phyloP scores from a whole-genome alignment of 352 stramenopile species.

The Globisporangium paddicum region DNA sequence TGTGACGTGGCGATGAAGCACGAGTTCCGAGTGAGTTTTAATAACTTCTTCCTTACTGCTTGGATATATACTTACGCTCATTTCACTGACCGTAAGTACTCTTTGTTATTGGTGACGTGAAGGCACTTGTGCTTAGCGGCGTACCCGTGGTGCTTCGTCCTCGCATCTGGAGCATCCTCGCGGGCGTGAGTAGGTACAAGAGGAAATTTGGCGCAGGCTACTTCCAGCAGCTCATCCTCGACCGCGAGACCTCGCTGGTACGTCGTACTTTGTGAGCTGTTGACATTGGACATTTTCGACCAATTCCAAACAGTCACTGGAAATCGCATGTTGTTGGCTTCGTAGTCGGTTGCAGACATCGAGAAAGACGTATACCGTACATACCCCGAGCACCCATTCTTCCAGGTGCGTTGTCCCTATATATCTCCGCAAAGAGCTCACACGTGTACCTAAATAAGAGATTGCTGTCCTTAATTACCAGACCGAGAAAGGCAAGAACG shows the following conservation, averaged over 20 bases:
- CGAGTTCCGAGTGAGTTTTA: neutral
- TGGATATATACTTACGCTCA: neutral
- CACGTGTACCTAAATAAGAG: neutral
- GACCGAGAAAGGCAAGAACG: constrained; percentile 31
- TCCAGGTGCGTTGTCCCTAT: constrained; percentile 16
- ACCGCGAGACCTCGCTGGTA: constrained; percentile 18
- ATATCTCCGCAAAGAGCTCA: neutral
- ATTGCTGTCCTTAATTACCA: constrained; percentile 5
- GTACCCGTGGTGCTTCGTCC: constrained; percentile 37
- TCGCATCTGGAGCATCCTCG: constrained; percentile 34
- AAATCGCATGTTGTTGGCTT: neutral
- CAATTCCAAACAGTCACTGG: too few relatives aligned
- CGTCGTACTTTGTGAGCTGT: too few relatives aligned
- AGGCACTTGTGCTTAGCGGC: constrained; percentile 37
- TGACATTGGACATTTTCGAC: too few relatives aligned
- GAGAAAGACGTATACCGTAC: constrained; percentile 63
- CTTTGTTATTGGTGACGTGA: neutral
- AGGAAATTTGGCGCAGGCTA: constrained; percentile 22
- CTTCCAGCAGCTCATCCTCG: constrained; percentile 22
- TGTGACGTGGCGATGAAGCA: neutral
- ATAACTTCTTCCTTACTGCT: neutral
- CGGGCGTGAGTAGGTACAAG: constrained; percentile 30
- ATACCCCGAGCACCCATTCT: constrained; percentile 57
- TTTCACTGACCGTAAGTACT: neutral
- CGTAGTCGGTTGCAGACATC: constrained; percentile 38